These are phyloP conservation scores for Scenedesmus sp. DNA, from an alignment of 163 green algal species.

Conservation along the genomic window DNA sequence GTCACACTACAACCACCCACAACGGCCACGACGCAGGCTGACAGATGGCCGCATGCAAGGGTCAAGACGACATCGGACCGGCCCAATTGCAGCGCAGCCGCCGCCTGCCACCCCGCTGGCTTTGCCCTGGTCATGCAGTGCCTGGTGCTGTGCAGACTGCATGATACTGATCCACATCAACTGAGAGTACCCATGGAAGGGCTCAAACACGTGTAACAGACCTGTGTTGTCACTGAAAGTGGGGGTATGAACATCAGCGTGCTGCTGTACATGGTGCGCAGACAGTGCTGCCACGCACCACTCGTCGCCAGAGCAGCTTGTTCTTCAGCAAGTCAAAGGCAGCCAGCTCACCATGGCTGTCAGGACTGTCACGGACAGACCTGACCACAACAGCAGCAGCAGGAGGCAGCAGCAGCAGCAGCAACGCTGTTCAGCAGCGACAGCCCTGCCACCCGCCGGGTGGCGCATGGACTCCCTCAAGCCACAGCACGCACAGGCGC, in stretches of 20 bases:
- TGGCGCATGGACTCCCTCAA: too few relatives aligned
- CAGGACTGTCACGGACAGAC: slow-evolving; percentile 52
- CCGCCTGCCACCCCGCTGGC: neutral
- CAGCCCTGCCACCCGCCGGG: too few relatives aligned
- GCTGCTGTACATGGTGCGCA: too few relatives aligned
- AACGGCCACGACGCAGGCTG: neutral
- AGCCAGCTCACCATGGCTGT: slow-evolving; percentile 69
- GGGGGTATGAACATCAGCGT: too few relatives aligned
- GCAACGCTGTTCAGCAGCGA: too few relatives aligned
- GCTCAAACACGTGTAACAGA: too few relatives aligned
- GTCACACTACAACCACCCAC: neutral
- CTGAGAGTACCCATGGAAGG: too few relatives aligned
- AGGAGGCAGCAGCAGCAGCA: neutral
- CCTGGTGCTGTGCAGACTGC: neutral
- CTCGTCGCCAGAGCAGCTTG: slow-evolving; percentile 71
- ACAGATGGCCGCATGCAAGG: neutral
- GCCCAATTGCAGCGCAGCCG: neutral
- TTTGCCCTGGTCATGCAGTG: neutral
- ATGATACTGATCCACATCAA: neutral
- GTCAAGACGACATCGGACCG: neutral
- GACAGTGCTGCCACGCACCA: neutral
- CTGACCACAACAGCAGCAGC: slow-evolving; percentile 7
- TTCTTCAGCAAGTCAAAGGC: slow-evolving; percentile 72
- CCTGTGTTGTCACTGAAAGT: too few relatives aligned
- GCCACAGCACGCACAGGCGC: too few relatives aligned